Evolutionary conservation across 2,329 filamentous ascomycete species (phyloP).

Genomic region (Clarireedia monteithiana): DNA sequence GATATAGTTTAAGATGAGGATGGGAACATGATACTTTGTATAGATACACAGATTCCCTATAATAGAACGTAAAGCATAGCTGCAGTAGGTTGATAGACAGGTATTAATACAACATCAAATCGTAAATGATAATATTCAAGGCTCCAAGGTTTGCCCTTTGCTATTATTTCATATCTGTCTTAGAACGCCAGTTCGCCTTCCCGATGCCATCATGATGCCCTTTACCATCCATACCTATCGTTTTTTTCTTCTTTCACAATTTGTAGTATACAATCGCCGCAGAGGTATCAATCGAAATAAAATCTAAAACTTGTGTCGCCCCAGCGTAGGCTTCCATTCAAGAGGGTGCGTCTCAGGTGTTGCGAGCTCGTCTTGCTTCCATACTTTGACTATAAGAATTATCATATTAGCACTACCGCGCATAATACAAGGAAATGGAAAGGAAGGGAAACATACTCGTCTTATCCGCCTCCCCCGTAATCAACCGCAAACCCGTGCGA

Average conservation of each 20-base stretch:
- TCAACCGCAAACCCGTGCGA: constrained; percentile 76
- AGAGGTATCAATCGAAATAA: constrained; percentile 1
- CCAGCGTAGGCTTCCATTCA: constrained; percentile 81
- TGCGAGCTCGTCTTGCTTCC: constrained; percentile 87
- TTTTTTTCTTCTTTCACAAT: not conserved
- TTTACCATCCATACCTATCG: constrained; percentile 18
- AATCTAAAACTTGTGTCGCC: constrained; percentile 63
- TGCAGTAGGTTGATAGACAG: no score
- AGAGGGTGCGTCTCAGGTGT: constrained; percentile 87
- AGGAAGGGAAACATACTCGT: constrained; percentile 50
- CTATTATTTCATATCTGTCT: not conserved
- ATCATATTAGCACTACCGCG: constrained; percentile 21
- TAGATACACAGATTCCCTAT: not conserved
- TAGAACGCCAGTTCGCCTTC: constrained; percentile 12
- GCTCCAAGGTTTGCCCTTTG: not conserved
- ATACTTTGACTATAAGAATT: constrained; percentile 66
- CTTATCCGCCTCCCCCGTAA: constrained; percentile 94
- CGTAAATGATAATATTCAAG: not conserved
- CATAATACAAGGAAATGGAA: not conserved
- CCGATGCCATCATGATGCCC: not conserved
- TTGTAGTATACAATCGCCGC: not conserved
- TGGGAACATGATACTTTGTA: not conserved
- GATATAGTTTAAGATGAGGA: not conserved
- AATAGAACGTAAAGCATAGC: no score
- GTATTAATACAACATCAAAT: not conserved